Conservation (phyloP, 2,329 filamentous ascomycete genomes). For the Dothistroma septosporum region DNA sequence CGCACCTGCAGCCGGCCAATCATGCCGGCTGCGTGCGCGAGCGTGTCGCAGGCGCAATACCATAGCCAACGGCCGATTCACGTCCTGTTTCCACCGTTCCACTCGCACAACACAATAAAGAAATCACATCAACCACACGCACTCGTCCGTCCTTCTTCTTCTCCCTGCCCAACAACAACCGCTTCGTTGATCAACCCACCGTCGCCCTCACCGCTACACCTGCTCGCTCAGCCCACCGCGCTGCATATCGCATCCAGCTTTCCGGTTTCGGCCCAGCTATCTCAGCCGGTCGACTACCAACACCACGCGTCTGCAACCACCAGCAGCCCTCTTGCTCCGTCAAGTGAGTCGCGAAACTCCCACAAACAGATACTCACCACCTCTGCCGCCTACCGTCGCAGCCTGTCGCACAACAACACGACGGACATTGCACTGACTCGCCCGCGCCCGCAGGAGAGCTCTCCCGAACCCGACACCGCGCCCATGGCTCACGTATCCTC, state of each 20-base stretch:
- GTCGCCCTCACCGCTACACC: conserved; percentile 3
- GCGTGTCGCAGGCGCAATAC: neutral
- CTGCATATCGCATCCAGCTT: conserved; percentile 1
- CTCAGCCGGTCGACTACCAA: conserved; percentile 13
- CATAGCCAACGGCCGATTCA: neutral
- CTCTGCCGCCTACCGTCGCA: conserved; percentile 5
- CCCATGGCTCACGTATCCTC: conserved; percentile 33
- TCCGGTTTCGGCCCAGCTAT: conserved; percentile 13
- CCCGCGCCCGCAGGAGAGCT: conserved; percentile 33
- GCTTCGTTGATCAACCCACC: conserved; percentile 4
- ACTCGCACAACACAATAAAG: neutral
- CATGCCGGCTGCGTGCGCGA: neutral
- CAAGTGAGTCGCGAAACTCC: conserved; percentile 34
- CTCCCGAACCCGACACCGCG: conserved; percentile 20
- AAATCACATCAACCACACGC: neutral
- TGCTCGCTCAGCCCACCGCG: conserved; percentile 9
- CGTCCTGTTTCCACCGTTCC: neutral
- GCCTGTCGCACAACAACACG: conserved; percentile 9
- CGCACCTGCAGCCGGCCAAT: neutral
- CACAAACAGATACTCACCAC: conserved; percentile 2
- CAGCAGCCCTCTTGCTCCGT: conserved; percentile 32
- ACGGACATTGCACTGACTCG: conserved; percentile 27
- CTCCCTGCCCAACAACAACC: neutral
- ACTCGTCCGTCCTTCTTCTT: neutral
- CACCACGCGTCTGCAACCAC: conserved; percentile 14